Base-by-base conservation (phyloP, 176 grass and related monocot genomes). In the Secale cereale region DNA sequence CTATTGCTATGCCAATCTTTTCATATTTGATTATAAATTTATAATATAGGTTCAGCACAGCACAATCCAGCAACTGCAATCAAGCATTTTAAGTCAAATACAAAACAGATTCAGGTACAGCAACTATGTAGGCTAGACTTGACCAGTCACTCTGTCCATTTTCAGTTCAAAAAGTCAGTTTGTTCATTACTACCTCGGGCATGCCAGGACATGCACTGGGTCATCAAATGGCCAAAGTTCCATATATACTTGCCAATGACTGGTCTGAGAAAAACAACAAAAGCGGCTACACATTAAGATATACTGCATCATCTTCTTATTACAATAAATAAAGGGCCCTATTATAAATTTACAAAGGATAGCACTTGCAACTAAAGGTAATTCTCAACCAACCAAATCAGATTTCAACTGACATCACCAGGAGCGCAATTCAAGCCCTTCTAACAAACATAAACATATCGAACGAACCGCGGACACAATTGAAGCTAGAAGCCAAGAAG, bases 221-320 rank as follows among this genome's bases (percentile, higher is more conserved):
- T 25, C 37, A 71, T 7, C 3, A 77, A 77, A 76, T 69, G 46
- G 35, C 81, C 22, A 80, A 60, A 19, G 19, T 82, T 82, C 71
- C 12, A 78, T 5, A 36, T 22, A 26, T 41, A 5, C 11, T 69
- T 43, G 67, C 13, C 40, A 65, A n/a, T n/a, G n/a, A n/a, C n/a
- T n/a, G n/a, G n/a, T n/a, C n/a, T n/a, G n/a, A n/a, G n/a, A n/a
- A n/a, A n/a, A n/a, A n/a, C n/a, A n/a, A n/a, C n/a, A n/a, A n/a
- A n/a, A n/a, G n/a, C n/a, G n/a, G n/a, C n/a, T n/a, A n/a, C n/a
- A n/a, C n/a, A n/a, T n/a, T n/a, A n/a, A n/a, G n/a, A n/a, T n/a
- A n/a, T n/a, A n/a, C n/a, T n/a, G n/a, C n/a, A n/a, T n/a, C n/a
- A n/a, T n/a, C n/a, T n/a, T n/a, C n/a, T n/a, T n/a, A n/a, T n/a